Evolutionary conservation across 2,329 filamentous ascomycete species (phyloP), one percentile per base, ranked within the genome.

Genomic region (Diaporthe sp.): DNA sequence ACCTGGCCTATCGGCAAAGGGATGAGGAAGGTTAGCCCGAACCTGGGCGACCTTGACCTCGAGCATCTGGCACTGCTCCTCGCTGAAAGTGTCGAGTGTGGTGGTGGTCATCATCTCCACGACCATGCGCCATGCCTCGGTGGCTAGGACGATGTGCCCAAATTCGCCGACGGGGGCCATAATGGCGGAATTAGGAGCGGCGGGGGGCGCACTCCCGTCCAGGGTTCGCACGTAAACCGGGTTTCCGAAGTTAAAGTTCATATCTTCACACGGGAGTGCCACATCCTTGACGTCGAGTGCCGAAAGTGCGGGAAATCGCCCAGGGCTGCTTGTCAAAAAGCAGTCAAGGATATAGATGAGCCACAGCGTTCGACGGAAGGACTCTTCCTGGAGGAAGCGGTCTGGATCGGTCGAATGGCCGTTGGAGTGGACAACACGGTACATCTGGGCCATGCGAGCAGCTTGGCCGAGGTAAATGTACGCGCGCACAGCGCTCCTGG

Each of bases 401-500:
- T 91, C 90, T n/a, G 87, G 86, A 55, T 90, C 88, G 51, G 83
- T 81, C 22, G 86, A 85, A 57, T 85, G 83, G 78, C 89, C 87
- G 78, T 90, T 89, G 55, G 86, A 86, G 78, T 90, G 89, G 61
- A 92, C 87, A 74, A 92, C 89, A 77, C 89, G 87, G 79, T 89
- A 91, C 90, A 92, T 92, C 83, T 92, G 90, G 44, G 90, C 87
- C 90, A 92, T 91, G 76, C 90, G 89, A n/a, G 89, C 88, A 44
- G 90, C 90, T 80, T 92, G 90, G 77, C 90, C 90, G 34, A 92
- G 86, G 80, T 91, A 91, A 81, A 91, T 88, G 85, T 92, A 92
- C 77, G 90, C 90, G 25, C 90, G 89, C 42, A 92, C 89, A 51
- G 90, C 90, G 81, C 91, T 91, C 57, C 90, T 84, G 75, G 88